Percentiles rank a stretch among this genome's conserved stretches.
Evolutionary conservation across 352 stramenopile species (phyloP).

Genomic region (Phytophthora palmivora): DNA sequence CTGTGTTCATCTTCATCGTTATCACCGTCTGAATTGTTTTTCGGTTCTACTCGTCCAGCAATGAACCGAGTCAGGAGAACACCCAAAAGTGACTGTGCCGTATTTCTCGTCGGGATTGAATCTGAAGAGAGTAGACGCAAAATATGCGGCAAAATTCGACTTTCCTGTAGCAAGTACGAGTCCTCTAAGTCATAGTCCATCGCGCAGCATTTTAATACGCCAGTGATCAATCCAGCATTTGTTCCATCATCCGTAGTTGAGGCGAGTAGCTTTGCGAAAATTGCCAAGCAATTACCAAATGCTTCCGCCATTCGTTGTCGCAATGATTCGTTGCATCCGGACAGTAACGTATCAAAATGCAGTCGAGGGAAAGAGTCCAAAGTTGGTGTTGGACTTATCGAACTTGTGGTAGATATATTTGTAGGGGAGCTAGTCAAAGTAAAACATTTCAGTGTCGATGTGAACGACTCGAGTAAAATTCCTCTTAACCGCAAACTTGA

Average conservation of each 20-base stretch:
- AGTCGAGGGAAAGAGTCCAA: slow-evolving; percentile 41
- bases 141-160: slow-evolving; percentile 59
- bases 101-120: slow-evolving; percentile 46
- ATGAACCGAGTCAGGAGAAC: slow-evolving; percentile 75
- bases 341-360: slow-evolving; percentile 63
- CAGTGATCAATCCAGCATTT: slow-evolving; percentile 44
- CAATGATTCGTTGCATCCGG: slow-evolving; percentile 56
- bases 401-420: slow-evolving; percentile 19
- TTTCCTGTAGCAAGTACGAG: slow-evolving; percentile 73
- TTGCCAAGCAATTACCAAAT: slow-evolving; percentile 52
- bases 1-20: slow-evolving; percentile 6
- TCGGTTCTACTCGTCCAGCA: slow-evolving; percentile 35
- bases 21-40: slow-evolving; percentile 16
- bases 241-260: slow-evolving; percentile 28
- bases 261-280: slow-evolving; percentile 42
- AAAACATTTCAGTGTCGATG: slow-evolving; percentile 50
- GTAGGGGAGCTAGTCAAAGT: slow-evolving; percentile 37
- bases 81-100: slow-evolving; percentile 63
- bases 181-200: slow-evolving; percentile 85
- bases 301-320: slow-evolving; percentile 56
- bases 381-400: slow-evolving; percentile 7
- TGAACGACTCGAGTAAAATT: slow-evolving; percentile 61
- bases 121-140: slow-evolving; percentile 61
- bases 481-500: slow-evolving; percentile 36
- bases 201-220: slow-evolving; percentile 58